phyloP scores from a whole-genome alignment of 2,329 filamentous ascomycete species.

The Rutstroemia sp. region DNA sequence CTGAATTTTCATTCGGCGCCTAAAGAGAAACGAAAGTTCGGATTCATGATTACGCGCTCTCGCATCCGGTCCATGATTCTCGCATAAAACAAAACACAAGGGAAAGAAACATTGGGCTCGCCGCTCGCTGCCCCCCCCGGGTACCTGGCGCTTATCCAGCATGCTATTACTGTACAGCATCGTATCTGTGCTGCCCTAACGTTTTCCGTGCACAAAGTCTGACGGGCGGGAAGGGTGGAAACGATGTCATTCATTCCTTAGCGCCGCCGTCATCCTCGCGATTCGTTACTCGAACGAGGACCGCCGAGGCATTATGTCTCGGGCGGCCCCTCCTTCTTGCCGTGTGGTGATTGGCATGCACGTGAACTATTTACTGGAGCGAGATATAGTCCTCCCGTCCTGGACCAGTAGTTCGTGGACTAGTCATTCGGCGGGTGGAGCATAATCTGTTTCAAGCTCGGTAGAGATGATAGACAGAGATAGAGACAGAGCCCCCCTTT shows the following conservation, averaged over 20 bases:
- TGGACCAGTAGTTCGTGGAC: too few relatives aligned
- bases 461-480: too few relatives aligned
- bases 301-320: too few relatives aligned
- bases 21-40: not conserved
- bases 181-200: not conserved
- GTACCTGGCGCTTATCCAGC: slow-evolving; percentile 8
- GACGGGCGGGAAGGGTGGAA: not conserved
- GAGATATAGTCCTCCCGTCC: too few relatives aligned
- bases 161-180: not conserved
- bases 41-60: slow-evolving; percentile 1
- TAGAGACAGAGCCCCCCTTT: too few relatives aligned
- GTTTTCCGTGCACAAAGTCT: not conserved
- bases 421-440: too few relatives aligned
- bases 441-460: too few relatives aligned
- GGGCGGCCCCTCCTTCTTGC: too few relatives aligned
- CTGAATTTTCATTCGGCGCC: slow-evolving; percentile 1
- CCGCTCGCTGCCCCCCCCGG: not conserved
- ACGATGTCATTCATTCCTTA: not conserved
- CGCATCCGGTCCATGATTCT: not conserved
- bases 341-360: too few relatives aligned
- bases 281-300: too few relatives aligned
- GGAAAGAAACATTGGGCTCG: not conserved
- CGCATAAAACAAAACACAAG: not conserved
- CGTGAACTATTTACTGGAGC: too few relatives aligned
- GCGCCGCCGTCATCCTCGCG: not conserved